Evolutionary conservation across 1,284 basidiomycete genomes (phyloP).

Genomic region (Ceratobasidium sp.): DNA sequence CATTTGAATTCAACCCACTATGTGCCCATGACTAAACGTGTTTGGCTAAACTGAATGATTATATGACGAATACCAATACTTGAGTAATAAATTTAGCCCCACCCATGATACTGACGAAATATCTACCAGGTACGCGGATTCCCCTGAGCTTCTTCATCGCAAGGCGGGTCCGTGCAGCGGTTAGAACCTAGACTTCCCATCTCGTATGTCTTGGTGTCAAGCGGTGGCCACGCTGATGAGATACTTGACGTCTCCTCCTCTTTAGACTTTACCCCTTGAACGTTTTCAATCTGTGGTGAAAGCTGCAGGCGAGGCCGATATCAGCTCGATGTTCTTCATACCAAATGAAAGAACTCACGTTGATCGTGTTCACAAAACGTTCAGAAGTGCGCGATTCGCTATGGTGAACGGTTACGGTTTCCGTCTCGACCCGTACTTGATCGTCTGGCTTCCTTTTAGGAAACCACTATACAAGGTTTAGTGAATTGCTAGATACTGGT

Average conservation of each 20-base stretch:
- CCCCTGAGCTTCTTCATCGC: background rate
- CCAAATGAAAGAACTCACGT: background rate
- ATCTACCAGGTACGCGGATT: background rate
- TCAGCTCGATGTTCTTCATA: background rate
- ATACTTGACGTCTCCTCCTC: background rate
- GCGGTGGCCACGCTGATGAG: background rate
- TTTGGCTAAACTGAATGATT: no score
- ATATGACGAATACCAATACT: no score
- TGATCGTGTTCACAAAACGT: background rate
- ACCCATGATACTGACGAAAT: background rate
- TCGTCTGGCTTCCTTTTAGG: background rate
- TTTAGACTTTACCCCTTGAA: background rate
- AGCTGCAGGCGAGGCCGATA: background rate
- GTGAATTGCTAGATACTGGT: background rate
- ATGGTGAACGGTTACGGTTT: background rate
- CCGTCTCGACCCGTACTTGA: constrained; percentile 5
- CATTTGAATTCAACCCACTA: no score
- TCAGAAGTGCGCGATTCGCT: background rate
- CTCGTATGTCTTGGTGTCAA: constrained; percentile 6
- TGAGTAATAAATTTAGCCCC: no score
- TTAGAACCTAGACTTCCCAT: background rate
- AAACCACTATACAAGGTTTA: background rate
- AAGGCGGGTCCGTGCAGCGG: background rate
- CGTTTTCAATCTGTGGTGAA: background rate
- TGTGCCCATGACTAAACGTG: no score